phyloP scores from a whole-genome alignment of 179 eudicot species.

The Nepenthes alata region DNA sequence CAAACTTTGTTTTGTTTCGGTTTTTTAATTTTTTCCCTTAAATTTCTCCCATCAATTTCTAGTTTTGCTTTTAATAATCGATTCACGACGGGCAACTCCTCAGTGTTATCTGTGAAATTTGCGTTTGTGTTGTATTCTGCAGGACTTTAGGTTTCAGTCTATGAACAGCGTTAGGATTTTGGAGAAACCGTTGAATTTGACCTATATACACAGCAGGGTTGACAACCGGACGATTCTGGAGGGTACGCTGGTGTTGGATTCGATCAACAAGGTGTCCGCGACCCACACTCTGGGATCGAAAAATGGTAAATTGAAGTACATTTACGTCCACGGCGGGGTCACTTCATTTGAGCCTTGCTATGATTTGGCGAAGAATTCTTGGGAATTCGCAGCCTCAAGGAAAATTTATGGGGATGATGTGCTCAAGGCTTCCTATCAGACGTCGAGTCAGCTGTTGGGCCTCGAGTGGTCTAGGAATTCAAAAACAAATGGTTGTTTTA shows the following conservation, averaged over 20 bases:
- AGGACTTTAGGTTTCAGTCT: slow-evolving; percentile 72
- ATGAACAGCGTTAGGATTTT: slow-evolving; percentile 50
- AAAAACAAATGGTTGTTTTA: slow-evolving; percentile 40
- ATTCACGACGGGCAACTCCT: too few relatives aligned
- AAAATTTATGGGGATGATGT: slow-evolving; percentile 54
- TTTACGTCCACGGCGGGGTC: slow-evolving; percentile 39
- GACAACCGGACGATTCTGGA: slow-evolving; percentile 54
- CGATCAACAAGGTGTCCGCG: slow-evolving; percentile 51
- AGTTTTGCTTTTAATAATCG: too few relatives aligned
- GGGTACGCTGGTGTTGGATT: slow-evolving; percentile 48
- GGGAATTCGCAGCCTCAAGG: slow-evolving; percentile 68
- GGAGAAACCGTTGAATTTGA: slow-evolving; percentile 56
- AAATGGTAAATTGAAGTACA: slow-evolving; percentile 55
- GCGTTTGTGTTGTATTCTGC: not conserved
- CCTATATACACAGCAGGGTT: slow-evolving; percentile 40
- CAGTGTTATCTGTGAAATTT: not conserved
- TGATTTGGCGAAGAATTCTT: slow-evolving; percentile 50
- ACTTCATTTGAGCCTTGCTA: slow-evolving; percentile 59
- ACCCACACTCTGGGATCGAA: slow-evolving; percentile 46
- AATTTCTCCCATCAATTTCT: not conserved
- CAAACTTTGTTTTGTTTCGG: not conserved
- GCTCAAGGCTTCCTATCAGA: slow-evolving; percentile 61
- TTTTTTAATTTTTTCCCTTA: not conserved
- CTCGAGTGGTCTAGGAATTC: slow-evolving; percentile 59
- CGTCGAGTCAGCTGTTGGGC: slow-evolving; percentile 40